A percentile compares a stretch with the other conserved stretches of the same genome.
Evolutionary conservation across 352 stramenopile genomes (phyloP).

Genomic region (Thraustotheca clavata): DNA sequence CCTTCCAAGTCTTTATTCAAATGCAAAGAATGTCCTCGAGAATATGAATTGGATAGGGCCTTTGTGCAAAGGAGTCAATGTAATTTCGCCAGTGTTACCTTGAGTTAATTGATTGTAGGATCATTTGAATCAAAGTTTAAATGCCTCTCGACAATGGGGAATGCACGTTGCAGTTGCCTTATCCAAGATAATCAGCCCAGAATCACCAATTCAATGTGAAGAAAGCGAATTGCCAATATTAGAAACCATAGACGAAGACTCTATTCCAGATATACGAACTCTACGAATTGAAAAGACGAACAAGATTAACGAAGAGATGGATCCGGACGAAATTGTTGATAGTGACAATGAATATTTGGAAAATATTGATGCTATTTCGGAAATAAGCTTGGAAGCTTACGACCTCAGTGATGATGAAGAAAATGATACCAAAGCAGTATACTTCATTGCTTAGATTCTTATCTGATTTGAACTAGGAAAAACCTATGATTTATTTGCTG

Average conservation of each 20-base stretch:
- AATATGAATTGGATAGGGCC: not conserved
- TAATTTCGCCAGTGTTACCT: not conserved
- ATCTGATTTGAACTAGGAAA: not conserved
- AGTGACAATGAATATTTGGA: not conserved
- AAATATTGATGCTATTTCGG: not conserved
- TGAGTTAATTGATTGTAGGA: not conserved
- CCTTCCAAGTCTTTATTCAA: not conserved
- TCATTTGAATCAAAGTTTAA: not conserved
- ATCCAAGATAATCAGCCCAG: constrained; percentile 3
- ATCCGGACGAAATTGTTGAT: not conserved
- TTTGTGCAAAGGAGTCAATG: constrained; percentile 15
- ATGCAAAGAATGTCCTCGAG: not conserved
- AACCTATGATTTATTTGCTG: constrained; percentile 10
- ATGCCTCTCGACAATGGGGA: not conserved
- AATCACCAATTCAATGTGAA: constrained; percentile 2
- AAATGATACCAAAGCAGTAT: not conserved
- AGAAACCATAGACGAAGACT: too few relatives aligned
- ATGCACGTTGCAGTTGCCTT: constrained; percentile 11
- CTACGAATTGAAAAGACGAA: not conserved
- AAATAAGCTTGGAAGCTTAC: constrained; percentile 18
- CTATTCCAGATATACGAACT: too few relatives aligned
- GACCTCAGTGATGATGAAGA: constrained; percentile 17
- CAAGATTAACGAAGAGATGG: not conserved
- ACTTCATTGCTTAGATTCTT: not conserved
- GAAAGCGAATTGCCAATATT: constrained; percentile 4